Evolutionary conservation across 495 filamentous ascomycete species (phyloP).

Genomic region (Achaetomiella virescens): DNA sequence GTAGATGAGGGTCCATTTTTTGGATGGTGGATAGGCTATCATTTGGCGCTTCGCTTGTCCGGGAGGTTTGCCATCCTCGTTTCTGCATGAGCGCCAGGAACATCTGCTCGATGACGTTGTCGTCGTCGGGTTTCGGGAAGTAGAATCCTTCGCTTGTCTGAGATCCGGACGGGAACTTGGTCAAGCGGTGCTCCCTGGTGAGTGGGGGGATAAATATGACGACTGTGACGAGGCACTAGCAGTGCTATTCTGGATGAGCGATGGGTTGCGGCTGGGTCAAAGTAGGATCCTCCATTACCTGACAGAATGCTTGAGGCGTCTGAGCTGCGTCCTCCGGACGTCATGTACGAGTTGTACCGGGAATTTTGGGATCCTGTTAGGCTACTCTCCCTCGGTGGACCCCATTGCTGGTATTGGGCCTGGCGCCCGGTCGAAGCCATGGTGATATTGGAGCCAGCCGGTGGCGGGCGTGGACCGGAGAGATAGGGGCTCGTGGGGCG

Average conservation of each 20-base stretch:
- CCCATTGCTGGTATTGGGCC: constrained; percentile 69
- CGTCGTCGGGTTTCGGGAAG: constrained; percentile 67
- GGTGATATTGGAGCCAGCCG: constrained; percentile 55
- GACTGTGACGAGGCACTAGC: constrained; percentile 44
- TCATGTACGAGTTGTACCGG: constrained; percentile 61
- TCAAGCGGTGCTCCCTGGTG: constrained; percentile 46
- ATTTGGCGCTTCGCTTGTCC: constrained; percentile 93
- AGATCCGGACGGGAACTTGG: constrained; percentile 43
- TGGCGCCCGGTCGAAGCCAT: constrained; percentile 67
- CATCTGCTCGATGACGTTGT: constrained; percentile 81
- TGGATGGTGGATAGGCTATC: constrained; percentile 83
- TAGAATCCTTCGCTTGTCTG: constrained; percentile 55
- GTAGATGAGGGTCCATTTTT: constrained; percentile 97
- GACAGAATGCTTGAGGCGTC: constrained; percentile 53
- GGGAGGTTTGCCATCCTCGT: constrained; percentile 93
- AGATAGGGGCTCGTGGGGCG: constrained; percentile 50
- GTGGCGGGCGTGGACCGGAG: constrained; percentile 63
- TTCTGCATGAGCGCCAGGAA: constrained; percentile 95
- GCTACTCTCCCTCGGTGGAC: constrained; percentile 52
- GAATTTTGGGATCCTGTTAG: constrained; percentile 44
- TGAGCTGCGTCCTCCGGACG: constrained; percentile 39
- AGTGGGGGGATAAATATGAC: constrained; percentile 40
- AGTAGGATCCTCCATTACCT: constrained; percentile 62
- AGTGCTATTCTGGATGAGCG: constrained; percentile 55
- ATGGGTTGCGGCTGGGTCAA: constrained; percentile 62